phyloP scores from a whole-genome alignment of 106 monocot genomes.

The Ottelia alismoides region DNA sequence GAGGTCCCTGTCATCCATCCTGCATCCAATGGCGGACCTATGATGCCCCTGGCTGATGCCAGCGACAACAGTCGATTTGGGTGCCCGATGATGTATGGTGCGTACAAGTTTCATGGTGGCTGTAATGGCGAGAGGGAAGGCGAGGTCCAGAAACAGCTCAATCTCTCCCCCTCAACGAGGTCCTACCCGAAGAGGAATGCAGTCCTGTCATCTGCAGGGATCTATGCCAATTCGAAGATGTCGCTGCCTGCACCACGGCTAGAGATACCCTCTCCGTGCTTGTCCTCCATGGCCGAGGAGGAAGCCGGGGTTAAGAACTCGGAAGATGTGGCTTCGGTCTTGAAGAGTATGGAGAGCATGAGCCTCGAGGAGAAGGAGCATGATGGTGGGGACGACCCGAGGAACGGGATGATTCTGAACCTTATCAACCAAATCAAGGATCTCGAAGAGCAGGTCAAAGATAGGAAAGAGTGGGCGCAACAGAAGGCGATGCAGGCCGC shows the following conservation, averaged over 20 bases:
- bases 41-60: no score
- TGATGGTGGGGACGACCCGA: slow-evolving; percentile 29
- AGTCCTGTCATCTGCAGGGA: slow-evolving; percentile 1
- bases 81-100: neutral
- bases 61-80: neutral
- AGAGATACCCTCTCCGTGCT: neutral
- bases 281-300: neutral
- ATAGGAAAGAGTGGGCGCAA: slow-evolving; percentile 88
- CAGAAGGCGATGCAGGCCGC: slow-evolving; percentile 87
- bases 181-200: slow-evolving; percentile 14
- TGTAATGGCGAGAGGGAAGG: neutral
- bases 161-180: slow-evolving; percentile 4
- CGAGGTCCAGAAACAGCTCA: slow-evolving; percentile 1
- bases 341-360: slow-evolving; percentile 40
- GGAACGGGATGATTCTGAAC: slow-evolving; percentile 46
- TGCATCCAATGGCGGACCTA: no score
- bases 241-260: neutral
- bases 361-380: slow-evolving; percentile 22
- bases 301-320: neutral
- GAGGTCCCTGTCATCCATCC: slow-evolving; percentile 27
- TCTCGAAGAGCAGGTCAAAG: slow-evolving; percentile 57
- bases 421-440: slow-evolving; percentile 47
- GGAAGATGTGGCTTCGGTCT: slow-evolving; percentile 32
- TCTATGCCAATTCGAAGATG: neutral
- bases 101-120: slow-evolving; percentile 1